Evolutionary conservation across 164 flowering plant genomes (phyloP).

Genomic region (Sedum album): DNA sequence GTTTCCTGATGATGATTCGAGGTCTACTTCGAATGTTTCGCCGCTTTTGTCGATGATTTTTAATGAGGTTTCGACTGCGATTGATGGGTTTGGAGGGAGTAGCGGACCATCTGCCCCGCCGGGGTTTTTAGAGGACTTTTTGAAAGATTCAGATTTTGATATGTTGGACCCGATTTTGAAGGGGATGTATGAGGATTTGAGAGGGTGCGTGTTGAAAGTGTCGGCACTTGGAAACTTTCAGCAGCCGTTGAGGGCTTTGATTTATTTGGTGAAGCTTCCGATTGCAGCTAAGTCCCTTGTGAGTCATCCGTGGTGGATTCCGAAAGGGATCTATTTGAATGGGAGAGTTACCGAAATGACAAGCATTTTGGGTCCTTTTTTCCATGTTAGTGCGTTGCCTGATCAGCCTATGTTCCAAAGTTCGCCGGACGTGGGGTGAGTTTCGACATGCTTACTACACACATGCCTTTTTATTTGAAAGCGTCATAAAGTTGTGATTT

Average conservation of each 20-base stretch:
- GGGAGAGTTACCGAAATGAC: conserved; percentile 93
- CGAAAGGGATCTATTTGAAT: conserved; percentile 54
- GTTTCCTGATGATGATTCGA: conserved; percentile 27
- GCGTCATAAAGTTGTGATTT: not conserved
- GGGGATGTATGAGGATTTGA: conserved; percentile 74
- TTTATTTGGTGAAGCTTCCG: conserved; percentile 53
- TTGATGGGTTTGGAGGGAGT: conserved; percentile 54
- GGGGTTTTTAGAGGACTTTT: conserved; percentile 83
- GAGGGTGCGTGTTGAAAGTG: conserved; percentile 63
- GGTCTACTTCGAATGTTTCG: conserved; percentile 20
- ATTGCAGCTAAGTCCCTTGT: conserved; percentile 69
- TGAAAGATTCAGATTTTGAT: conserved; percentile 73
- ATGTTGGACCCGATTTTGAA: conserved; percentile 67
- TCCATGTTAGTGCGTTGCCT: conserved; percentile 92
- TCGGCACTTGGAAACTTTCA: conserved; percentile 90
- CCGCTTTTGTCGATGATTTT: conserved; percentile 65
- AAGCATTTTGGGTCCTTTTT: conserved; percentile 91
- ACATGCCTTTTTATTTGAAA: conserved; percentile 1
- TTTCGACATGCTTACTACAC: not conserved
- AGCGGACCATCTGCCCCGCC: conserved; percentile 41
- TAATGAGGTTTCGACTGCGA: conserved; percentile 39
- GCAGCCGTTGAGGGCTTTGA: conserved; percentile 71
- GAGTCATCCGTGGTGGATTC: conserved; percentile 85
- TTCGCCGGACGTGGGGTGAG: conserved; percentile 97
- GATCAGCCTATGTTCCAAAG: conserved; percentile 72